Base-by-base conservation (phyloP, 306 rosid genomes). In the Vigna nakashimae region DNA sequence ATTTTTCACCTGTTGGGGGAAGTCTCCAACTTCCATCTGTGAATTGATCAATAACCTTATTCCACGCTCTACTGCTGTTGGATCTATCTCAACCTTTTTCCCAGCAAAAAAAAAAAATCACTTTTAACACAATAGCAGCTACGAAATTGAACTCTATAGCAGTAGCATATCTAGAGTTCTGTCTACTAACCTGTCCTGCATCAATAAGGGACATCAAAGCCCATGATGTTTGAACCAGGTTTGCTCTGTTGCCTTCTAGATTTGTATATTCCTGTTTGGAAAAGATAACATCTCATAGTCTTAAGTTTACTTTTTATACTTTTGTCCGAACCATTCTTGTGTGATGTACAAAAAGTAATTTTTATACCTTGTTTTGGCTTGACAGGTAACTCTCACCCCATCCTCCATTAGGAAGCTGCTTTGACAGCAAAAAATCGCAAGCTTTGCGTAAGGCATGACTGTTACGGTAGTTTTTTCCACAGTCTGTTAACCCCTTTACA, bases 321-420 rank as follows among this genome's bases (percentile, higher is more conserved):
- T 26, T 26, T 26, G 28, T 26, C 2, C 28, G 28, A 26, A 26
- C 28, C 28, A 26, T 26, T 26, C 28, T 26, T 26, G 28, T 26
- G 28, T 26, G 28, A 26, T 26, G 28, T 26, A 2, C 28, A 26
- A 26, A 26, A 26, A 26, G 3, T 26, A 26, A 34, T 34, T 34
- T 34, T 4, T 5, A 0, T 65, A 86, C 93, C 93, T 87, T 89
- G 56, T 88, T 84, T 65, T 81, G 89, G 78, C 91, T 70, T 16
- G 97, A 85, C 68, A 90, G 84, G 79, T 92, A 87, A 73, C 96
- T 88, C 78, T 92, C 97, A 26, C 97, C 97, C 97, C 97, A 92
- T 2, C 96, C 96, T 65, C 93, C 97, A 65, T 83, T 63, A 2
- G 88, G 83, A 1, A 90, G 82, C 56, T 92, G 93, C 74, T 90